Evolutionary conservation across 2,329 filamentous ascomycete genomes (phyloP).

Genomic region (Triangularia setosa): DNA sequence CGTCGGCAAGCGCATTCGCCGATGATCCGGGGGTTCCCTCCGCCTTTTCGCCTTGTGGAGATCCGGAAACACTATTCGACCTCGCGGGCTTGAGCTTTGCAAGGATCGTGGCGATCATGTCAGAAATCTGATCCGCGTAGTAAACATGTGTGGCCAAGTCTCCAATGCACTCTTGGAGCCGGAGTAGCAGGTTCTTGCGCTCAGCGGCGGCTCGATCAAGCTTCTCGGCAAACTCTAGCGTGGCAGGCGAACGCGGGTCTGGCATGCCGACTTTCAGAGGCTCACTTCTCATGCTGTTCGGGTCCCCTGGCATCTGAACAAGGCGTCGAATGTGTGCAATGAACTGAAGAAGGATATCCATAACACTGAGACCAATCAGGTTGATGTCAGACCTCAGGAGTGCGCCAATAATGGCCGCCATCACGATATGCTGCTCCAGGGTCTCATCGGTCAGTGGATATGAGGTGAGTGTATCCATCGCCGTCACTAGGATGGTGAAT

Average conservation of each 20-base stretch:
- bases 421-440: conserved; percentile 67
- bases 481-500: conserved; percentile 80
- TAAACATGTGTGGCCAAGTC: conserved; percentile 91
- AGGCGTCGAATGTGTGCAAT: conserved; percentile 78
- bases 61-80: conserved; percentile 38
- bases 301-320: conserved; percentile 57
- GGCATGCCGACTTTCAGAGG: conserved; percentile 26
- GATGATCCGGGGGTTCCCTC: conserved; percentile 36
- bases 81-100: conserved; percentile 67
- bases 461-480: conserved; percentile 70
- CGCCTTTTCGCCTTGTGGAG: conserved; percentile 47
- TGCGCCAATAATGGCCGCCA: conserved; percentile 75
- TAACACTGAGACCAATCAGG: conserved; percentile 90
- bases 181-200: conserved; percentile 61
- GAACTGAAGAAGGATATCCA: conserved; percentile 85
- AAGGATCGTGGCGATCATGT: conserved; percentile 85
- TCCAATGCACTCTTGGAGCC: conserved; percentile 80
- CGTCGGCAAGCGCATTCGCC: conserved; percentile 31
- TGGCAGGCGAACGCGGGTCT: conserved; percentile 27
- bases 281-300: conserved; percentile 29
- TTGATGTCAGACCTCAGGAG: conserved; percentile 86
- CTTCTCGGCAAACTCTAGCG: conserved; percentile 33
- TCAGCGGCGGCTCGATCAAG: conserved; percentile 39
- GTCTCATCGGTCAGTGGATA: conserved; percentile 66
- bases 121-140: conserved; percentile 91